These are phyloP conservation scores for Pluteus cervinus DNA, from an alignment of 768 basidiomycete species.

Conservation along the genomic window DNA sequence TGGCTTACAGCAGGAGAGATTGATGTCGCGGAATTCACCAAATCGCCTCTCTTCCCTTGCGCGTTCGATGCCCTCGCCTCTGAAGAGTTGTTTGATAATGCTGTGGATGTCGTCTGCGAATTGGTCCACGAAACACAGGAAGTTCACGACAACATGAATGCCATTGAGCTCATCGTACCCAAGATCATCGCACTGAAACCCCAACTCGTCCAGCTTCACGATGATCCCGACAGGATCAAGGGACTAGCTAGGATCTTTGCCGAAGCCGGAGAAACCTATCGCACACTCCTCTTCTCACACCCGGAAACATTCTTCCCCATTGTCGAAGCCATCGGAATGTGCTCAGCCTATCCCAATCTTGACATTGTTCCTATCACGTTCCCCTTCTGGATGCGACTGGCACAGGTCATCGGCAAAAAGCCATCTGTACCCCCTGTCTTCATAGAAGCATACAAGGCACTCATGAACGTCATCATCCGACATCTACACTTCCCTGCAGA, in stretches of 20 bases:
- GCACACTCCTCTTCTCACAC: slow-evolving; percentile 80
- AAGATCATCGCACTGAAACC: slow-evolving; percentile 72
- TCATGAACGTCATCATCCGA: slow-evolving; percentile 80
- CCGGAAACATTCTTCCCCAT: slow-evolving; percentile 91
- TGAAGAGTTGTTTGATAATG: slow-evolving; percentile 87
- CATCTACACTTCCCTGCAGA: slow-evolving; percentile 92
- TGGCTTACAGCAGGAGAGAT: slow-evolving; percentile 92
- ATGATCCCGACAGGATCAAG: slow-evolving; percentile 84
- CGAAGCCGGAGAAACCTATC: slow-evolving; percentile 98
- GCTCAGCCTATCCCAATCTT: slow-evolving; percentile 87
- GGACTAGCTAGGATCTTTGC: slow-evolving; percentile 89
- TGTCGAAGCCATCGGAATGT: slow-evolving; percentile 90
- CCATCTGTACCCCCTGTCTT: slow-evolving; percentile 70
- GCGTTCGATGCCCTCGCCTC: slow-evolving; percentile 80
- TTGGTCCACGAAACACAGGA: slow-evolving; percentile 98
- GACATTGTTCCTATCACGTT: slow-evolving; percentile 98
- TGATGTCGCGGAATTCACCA: slow-evolving; percentile 50
- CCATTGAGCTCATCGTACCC: slow-evolving; percentile 85
- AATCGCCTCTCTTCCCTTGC: slow-evolving; percentile 75
- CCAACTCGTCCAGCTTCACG: slow-evolving; percentile 49
- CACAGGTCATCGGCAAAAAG: slow-evolving; percentile 81
- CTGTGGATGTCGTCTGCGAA: slow-evolving; percentile 89
- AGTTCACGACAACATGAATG: slow-evolving; percentile 86
- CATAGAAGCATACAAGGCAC: slow-evolving; percentile 72
- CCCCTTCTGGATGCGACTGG: slow-evolving; percentile 96